A percentile compares a stretch with the other conserved stretches of the same genome.
Evolutionary conservation across 78 protist genomes (phyloP).

Genomic region (Dictyostelium purpureum): DNA sequence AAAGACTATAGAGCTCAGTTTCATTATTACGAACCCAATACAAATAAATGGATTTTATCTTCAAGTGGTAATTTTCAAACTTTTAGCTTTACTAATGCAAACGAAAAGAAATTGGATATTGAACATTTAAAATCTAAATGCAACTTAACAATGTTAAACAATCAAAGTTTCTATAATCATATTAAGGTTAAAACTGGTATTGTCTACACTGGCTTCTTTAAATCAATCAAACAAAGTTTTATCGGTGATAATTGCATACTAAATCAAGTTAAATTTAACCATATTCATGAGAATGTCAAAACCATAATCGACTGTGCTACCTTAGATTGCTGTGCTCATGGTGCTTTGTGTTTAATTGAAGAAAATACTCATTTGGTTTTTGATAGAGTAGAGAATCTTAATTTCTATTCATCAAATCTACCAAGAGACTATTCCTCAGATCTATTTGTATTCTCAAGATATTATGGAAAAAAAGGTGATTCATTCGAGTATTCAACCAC

Average conservation of each 20-base stretch:
- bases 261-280: background rate
- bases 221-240: background rate
- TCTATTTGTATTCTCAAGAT: background rate
- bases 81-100: background rate
- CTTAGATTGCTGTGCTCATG: background rate
- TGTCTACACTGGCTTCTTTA: background rate
- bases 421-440: background rate
- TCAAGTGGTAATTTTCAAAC: background rate
- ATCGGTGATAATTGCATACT: background rate
- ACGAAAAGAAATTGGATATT: background rate
- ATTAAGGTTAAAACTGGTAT: background rate
- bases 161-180: background rate
- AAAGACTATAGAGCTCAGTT: constrained; percentile 3
- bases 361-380: background rate
- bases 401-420: background rate
- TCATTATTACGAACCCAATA: background rate
- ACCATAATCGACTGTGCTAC: background rate
- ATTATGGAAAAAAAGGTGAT: background rate
- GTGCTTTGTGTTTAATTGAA: constrained; percentile 14
- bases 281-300: background rate
- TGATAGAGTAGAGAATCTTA: constrained; percentile 15
- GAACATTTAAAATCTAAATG: background rate
- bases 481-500: background rate
- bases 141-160: constrained; percentile 5
- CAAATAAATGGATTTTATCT: background rate